Evolutionary conservation across 495 filamentous ascomycete genomes (phyloP).

Genomic region (Amniculicola lignicola): DNA sequence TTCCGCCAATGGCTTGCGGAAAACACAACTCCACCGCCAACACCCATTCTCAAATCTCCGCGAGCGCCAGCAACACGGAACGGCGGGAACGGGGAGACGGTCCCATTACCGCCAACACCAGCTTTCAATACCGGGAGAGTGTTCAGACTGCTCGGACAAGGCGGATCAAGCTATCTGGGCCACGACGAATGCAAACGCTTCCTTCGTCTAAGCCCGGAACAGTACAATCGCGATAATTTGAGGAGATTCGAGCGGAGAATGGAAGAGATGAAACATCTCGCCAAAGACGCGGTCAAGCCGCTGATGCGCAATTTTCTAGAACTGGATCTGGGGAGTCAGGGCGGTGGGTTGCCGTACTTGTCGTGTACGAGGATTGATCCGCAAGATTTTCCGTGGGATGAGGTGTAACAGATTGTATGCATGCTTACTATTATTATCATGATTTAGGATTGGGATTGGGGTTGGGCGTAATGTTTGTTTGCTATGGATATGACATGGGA

Average conservation of each 20-base stretch:
- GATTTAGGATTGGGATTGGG: not conserved
- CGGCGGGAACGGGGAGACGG: conserved; percentile 17
- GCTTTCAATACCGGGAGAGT: conserved; percentile 60
- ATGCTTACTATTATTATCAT: not conserved
- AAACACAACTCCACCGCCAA: conserved; percentile 69
- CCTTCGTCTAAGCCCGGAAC: conserved; percentile 67
- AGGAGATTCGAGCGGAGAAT: conserved; percentile 78
- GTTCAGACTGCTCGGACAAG: conserved; percentile 65
- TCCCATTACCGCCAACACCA: conserved; percentile 32
- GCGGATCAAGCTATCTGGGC: conserved; percentile 61
- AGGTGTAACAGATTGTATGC: conserved; percentile 23
- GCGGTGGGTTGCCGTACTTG: conserved; percentile 62
- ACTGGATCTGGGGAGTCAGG: conserved; percentile 55
- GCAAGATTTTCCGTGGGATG: conserved; percentile 73
- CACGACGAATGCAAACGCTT: conserved; percentile 89
- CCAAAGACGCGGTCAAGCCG: conserved; percentile 77
- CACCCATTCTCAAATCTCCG: conserved; percentile 39
- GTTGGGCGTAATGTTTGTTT: not conserved
- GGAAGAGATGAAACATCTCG: conserved; percentile 80
- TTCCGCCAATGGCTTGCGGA: conserved; percentile 91
- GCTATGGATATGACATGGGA: conserved; percentile 1
- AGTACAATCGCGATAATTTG: conserved; percentile 70
- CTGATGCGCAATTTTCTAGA: conserved; percentile 81
- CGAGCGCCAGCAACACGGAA: conserved; percentile 23
- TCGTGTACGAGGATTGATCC: conserved; percentile 76